Evolutionary conservation across 257 asterid species (phyloP), one percentile per base, ranked within the genome.

Genomic region (Voacanga thouarsii): DNA sequence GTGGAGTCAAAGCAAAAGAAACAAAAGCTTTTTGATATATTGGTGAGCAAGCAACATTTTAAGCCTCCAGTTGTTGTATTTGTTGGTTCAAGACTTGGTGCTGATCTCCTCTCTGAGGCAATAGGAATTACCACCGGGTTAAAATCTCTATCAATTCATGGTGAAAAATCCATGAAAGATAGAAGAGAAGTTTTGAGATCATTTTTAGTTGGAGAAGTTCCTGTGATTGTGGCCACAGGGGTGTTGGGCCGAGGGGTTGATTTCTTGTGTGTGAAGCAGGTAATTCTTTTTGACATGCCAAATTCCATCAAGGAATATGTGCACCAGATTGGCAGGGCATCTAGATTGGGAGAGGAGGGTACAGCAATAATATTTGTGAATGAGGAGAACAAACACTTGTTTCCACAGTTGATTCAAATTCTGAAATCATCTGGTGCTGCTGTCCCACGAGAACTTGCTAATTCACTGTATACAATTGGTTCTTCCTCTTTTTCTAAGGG

Each of bases 261-360:
- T 86, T 91, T 94, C 49, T 64, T 91, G 83, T 68, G 84, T 5
- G 96, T 92, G 85, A 92, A 83, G 85, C 97, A 90, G 84, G 99
- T 94, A 12, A 88, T 94, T 65, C 92, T 94, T 82, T 94, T 94
- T 84, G 99, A 94, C 87, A 85, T 94, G 87, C 97, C 99, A 10
- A 94, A 87, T 83, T 92, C 97, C 53, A 90, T 92, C 71, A 89
- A 88, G 81, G 99, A 94, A 83, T 92, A 92, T 19, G 95, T 94
- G 76, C 99, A 94, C 83, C 97, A 90, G 88, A 87, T 92, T 77
- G 99, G 99, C 64, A 90, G 99, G 85, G 97, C 97, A 33, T 94
- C 98, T 23, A 90, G 97, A 84, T 86, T 92, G 92, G 96, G 95
- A 49, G 92, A 90, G 87, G 91, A 88, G 78, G 99, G 97, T 50